Base-by-base conservation (phyloP, 1,139 yeast genomes). In the Nakaseomyces glabratus region DNA sequence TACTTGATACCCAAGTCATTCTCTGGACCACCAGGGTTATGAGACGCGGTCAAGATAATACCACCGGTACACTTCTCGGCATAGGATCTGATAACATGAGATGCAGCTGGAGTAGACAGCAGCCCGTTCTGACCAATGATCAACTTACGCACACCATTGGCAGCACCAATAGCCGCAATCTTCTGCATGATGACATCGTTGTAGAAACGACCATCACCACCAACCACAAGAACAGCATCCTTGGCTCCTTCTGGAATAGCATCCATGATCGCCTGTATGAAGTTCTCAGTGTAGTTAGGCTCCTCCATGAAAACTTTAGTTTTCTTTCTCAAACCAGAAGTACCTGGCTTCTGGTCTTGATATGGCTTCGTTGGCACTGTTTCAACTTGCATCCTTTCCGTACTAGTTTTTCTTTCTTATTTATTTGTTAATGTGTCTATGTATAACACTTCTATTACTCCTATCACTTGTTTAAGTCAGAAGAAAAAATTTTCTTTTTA, bases 1-100 rank as follows among this genome's bases (percentile, higher is more conserved):
- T 90, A 90, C 66, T 90, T 90, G 66, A 90, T 90, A 40, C 98
- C 98, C 60, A 88, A 73, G 57, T 90, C 98, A 44, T 84, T 76
- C 23, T 70, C 63, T 41, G 96, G 96, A 5, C 97, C 97, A 58
- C 98, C 98, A n/a, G 98, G 98, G 62, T 90, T 90, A 62, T 90
- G 98, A 22, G 95, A 82, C 3, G 98, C 98, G 14, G 98, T 90
- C 54, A 90, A 69, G 45, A 93, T 85, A 60, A 90, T 86, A 42
- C 97, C 98, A 43, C 98, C 98, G 6, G 96, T 88, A 43, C 85
- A 82, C 38, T 68, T 58, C 24, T 60, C 66, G 11, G 49, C 45
- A 36, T 59, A 73, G 45, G 76, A 73, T 58, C 98, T 75, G 51
- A 90, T 90, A 39, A 90, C 68, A 58, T 86, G 88, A 13, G 95